Evolutionary conservation across 192 early-diverging fungal genomes (phyloP).

Genomic region (Entomortierella chlamydospora): DNA sequence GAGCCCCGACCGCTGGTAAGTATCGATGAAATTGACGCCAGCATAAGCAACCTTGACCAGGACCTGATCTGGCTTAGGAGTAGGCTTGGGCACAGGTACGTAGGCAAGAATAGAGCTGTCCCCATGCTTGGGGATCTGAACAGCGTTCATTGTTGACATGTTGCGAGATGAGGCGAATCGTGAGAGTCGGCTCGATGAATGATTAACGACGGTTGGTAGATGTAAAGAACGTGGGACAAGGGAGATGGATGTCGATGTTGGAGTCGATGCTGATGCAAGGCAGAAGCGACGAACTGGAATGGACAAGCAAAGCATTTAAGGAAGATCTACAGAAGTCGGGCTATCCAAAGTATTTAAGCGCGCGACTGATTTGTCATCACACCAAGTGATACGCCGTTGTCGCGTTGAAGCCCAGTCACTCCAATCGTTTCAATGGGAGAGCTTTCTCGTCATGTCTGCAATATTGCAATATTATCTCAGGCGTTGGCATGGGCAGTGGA

Average conservation of each 20-base stretch:
- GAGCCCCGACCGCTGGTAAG: slow-evolving; percentile 85
- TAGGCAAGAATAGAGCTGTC: slow-evolving; percentile 69
- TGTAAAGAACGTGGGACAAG: not conserved
- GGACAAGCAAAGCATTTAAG: no score
- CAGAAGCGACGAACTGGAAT: not conserved
- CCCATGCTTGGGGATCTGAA: slow-evolving; percentile 65
- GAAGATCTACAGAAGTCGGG: no score
- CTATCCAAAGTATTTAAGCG: no score
- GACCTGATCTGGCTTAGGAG: slow-evolving; percentile 62
- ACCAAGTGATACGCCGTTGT: no score
- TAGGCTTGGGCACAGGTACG: slow-evolving; percentile 61
- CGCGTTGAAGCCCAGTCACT: no score
- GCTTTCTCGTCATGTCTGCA: no score
- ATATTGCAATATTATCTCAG: no score
- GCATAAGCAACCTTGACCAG: slow-evolving; percentile 81
- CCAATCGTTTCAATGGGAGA: no score
- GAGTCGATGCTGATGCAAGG: not conserved
- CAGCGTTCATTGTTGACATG: slow-evolving; percentile 56
- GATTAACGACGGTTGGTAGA: not conserved
- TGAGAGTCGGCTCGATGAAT: not conserved
- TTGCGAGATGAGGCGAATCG: not conserved
- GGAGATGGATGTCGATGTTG: not conserved
- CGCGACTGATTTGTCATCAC: no score
- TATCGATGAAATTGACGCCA: slow-evolving; percentile 94
- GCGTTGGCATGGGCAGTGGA: no score